Evolutionary conservation across 164 flowering plant species (phyloP).

Genomic region (Vitis riparia): DNA sequence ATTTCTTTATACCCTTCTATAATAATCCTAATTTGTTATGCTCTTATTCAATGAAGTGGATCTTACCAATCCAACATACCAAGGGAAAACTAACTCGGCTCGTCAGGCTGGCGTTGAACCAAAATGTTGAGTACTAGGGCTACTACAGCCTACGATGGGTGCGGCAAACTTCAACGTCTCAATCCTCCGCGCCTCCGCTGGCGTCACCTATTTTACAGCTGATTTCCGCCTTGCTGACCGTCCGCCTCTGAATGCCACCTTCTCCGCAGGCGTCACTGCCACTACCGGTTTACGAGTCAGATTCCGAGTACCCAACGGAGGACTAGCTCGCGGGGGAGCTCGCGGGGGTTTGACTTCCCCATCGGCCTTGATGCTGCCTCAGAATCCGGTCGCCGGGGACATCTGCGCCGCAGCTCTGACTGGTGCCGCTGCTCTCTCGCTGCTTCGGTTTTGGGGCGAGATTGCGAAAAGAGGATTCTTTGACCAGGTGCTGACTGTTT

Average conservation of each 20-base stretch:
- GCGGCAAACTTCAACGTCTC: no score
- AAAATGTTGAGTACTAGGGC: no score
- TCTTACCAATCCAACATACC: no score
- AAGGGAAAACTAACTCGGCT: no score
- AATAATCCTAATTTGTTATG: no score
- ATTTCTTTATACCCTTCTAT: no score
- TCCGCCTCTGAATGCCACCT: background rate
- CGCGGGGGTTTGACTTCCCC: slow-evolving; percentile 7
- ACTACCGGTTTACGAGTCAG: background rate
- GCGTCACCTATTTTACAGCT: no score
- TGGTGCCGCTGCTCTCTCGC: slow-evolving; percentile 44
- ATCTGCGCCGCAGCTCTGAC: slow-evolving; percentile 36
- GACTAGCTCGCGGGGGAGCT: background rate
- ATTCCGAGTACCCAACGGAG: background rate
- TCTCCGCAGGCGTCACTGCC: background rate
- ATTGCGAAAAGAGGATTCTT: slow-evolving; percentile 63
- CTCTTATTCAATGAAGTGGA: no score
- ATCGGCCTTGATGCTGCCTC: slow-evolving; percentile 29
- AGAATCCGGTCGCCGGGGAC: slow-evolving; percentile 44
- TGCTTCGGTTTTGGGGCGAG: slow-evolving; percentile 58
- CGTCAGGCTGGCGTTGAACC: no score
- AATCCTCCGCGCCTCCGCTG: no score
- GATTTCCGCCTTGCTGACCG: no score
- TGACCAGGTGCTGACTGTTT: slow-evolving; percentile 45
- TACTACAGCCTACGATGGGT: no score